phyloP scores from a whole-genome alignment of 305 asterid species.

The Solanum hybrid region DNA sequence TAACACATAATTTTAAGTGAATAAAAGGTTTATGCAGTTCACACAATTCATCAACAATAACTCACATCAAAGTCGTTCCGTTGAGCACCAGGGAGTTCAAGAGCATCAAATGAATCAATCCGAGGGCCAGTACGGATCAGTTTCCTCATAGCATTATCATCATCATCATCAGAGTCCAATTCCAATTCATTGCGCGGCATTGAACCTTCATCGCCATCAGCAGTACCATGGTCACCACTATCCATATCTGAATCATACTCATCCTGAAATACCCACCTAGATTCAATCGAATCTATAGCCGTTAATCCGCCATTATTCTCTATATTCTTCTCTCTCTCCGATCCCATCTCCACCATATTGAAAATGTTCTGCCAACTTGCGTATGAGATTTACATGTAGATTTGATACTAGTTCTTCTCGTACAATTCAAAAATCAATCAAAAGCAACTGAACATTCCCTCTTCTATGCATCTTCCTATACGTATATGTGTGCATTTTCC shows the following conservation, averaged over 20 bases:
- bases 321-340: conserved; percentile 7
- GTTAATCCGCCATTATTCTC: conserved; percentile 58
- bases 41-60: background rate
- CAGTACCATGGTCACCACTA: conserved; percentile 24
- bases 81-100: conserved; percentile 90
- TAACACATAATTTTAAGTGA: background rate
- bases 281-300: conserved; percentile 81
- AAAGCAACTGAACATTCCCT: background rate
- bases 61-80: conserved; percentile 20
- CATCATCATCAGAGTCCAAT: conserved; percentile 62
- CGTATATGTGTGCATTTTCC: background rate
- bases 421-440: background rate
- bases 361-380: background rate
- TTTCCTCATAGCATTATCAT: conserved; percentile 41
- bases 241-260: conserved; percentile 51
- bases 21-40: background rate
- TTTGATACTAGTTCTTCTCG: background rate
- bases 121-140: conserved; percentile 90
- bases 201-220: conserved; percentile 32
- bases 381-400: background rate
- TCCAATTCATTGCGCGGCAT: conserved; percentile 35
- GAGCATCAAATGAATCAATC: conserved; percentile 93
- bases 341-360: conserved; percentile 67
- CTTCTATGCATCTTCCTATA: background rate
- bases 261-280: conserved; percentile 95